These are phyloP conservation scores for Coniochaeta prunicola DNA, from an alignment of 2,329 filamentous ascomycete species.

Conservation along the genomic window DNA sequence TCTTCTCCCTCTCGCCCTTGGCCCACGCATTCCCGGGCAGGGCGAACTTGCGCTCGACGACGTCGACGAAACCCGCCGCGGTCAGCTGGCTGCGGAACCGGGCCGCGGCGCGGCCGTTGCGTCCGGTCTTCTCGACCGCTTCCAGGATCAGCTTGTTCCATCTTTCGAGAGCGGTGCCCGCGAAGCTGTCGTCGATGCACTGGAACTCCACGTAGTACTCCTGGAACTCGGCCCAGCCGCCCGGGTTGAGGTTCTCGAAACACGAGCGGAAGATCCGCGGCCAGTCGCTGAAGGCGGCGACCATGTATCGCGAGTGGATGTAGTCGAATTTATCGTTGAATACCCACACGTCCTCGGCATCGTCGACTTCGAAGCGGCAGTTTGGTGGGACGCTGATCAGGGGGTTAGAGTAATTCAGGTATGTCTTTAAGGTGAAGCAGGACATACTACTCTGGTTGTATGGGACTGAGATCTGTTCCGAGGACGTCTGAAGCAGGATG, in stretches of 20 bases:
- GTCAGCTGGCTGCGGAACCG: slow-evolving; percentile 12
- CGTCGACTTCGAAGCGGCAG: slow-evolving; percentile 53
- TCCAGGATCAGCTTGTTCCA: slow-evolving; percentile 12
- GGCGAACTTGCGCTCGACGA: slow-evolving; percentile 11
- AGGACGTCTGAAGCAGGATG: slow-evolving; percentile 1
- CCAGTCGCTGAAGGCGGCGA: slow-evolving; percentile 14
- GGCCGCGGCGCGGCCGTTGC: not conserved
- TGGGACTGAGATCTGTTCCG: slow-evolving; percentile 2
- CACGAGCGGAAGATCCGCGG: slow-evolving; percentile 11
- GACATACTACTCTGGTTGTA: slow-evolving; percentile 2
- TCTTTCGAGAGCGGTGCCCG: slow-evolving; percentile 7
- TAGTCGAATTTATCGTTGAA: slow-evolving; percentile 23
- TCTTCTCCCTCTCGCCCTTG: slow-evolving; percentile 13
- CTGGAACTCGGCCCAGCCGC: slow-evolving; percentile 17
- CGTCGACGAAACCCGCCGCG: slow-evolving; percentile 11
- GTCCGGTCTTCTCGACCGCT: not conserved
- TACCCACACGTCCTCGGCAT: slow-evolving; percentile 34
- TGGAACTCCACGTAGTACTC: slow-evolving; percentile 8
- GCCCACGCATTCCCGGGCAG: slow-evolving; percentile 13
- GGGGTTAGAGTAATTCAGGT: not conserved
- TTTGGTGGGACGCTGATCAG: slow-evolving; percentile 3
- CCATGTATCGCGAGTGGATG: slow-evolving; percentile 13
- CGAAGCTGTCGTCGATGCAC: slow-evolving; percentile 12
- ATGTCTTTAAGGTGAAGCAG: not conserved
- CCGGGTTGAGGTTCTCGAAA: slow-evolving; percentile 12